Evolutionary conservation across 305 asterid species (phyloP).

Genomic region (Ajuga reptans): DNA sequence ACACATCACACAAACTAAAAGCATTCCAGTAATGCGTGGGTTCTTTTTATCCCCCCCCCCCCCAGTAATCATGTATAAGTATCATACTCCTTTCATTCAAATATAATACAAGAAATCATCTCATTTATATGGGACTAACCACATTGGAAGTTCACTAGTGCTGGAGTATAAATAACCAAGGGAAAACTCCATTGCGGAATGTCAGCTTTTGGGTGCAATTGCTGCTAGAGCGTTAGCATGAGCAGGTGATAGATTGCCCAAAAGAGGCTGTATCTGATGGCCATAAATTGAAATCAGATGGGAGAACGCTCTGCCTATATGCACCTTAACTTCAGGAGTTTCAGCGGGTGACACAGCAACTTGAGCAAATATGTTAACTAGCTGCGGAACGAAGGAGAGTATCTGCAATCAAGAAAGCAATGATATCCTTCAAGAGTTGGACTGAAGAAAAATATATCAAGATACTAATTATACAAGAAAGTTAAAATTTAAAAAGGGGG

Average conservation of each 20-base stretch:
- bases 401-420: slow-evolving; percentile 45
- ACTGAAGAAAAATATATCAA: neutral
- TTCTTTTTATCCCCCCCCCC: neutral
- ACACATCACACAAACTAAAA: neutral
- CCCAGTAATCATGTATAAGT: neutral
- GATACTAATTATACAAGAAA: neutral
- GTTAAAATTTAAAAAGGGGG: neutral
- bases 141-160: slow-evolving; percentile 19
- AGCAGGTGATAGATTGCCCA: slow-evolving; percentile 74
- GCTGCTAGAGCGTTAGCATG: slow-evolving; percentile 88
- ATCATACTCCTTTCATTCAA: slow-evolving; percentile 26
- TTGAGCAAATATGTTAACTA: slow-evolving; percentile 85
- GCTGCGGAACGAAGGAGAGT: slow-evolving; percentile 61
- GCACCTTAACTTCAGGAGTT: slow-evolving; percentile 75
- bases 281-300: slow-evolving; percentile 80
- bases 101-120: slow-evolving; percentile 4
- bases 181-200: slow-evolving; percentile 11
- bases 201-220: slow-evolving; percentile 66
- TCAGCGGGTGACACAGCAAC: slow-evolving; percentile 75
- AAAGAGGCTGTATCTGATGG: slow-evolving; percentile 86
- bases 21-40: neutral
- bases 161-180: slow-evolving; percentile 1
- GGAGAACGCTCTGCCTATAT: slow-evolving; percentile 84
- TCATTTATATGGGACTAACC: slow-evolving; percentile 13
- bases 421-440: neutral